Percentiles rank a stretch among this genome's conserved stretches.
These are phyloP conservation scores for Nitzschia sp. DNA, from an alignment of 108 stramenopile species.

Conservation along the genomic window DNA sequence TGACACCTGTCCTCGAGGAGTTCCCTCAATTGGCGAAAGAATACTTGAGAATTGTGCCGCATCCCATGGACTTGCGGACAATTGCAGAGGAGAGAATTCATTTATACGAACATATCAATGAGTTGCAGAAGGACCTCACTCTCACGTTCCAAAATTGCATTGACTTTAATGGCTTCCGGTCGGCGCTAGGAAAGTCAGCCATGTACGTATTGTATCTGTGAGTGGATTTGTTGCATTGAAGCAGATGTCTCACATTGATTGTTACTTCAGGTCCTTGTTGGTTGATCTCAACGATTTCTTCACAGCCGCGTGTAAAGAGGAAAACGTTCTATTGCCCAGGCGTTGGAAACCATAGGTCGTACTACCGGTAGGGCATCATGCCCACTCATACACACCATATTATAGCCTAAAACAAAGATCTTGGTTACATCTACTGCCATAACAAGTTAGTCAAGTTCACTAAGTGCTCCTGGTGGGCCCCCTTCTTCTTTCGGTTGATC, in stretches of 20 bases:
- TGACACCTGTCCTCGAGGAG: constrained; percentile 57
- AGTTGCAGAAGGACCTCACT: constrained; percentile 71
- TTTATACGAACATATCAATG: constrained; percentile 49
- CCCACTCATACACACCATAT: too few relatives aligned
- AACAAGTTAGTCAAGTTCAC: constrained; percentile 23
- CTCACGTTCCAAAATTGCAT: constrained; percentile 70
- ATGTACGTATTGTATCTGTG: constrained; percentile 27
- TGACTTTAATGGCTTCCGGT: constrained; percentile 54
- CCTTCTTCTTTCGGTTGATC: constrained; percentile 14
- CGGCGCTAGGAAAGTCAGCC: constrained; percentile 36
- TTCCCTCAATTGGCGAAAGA: constrained; percentile 55
- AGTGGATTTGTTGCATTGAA: background rate
- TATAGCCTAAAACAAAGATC: too few relatives aligned
- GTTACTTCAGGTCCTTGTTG: background rate
- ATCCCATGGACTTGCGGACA: constrained; percentile 81
- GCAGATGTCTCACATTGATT: background rate
- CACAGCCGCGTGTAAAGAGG: constrained; percentile 23
- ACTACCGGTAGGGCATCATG: too few relatives aligned
- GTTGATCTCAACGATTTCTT: constrained; percentile 35
- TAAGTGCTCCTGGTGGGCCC: background rate
- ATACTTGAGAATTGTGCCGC: constrained; percentile 44
- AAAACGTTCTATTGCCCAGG: constrained; percentile 22
- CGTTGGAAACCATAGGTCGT: constrained; percentile 26
- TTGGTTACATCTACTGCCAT: too few relatives aligned
- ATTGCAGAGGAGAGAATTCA: constrained; percentile 67